Base-by-base conservation (phyloP, 2,329 filamentous ascomycete genomes). In the Fusarium paranaense region DNA sequence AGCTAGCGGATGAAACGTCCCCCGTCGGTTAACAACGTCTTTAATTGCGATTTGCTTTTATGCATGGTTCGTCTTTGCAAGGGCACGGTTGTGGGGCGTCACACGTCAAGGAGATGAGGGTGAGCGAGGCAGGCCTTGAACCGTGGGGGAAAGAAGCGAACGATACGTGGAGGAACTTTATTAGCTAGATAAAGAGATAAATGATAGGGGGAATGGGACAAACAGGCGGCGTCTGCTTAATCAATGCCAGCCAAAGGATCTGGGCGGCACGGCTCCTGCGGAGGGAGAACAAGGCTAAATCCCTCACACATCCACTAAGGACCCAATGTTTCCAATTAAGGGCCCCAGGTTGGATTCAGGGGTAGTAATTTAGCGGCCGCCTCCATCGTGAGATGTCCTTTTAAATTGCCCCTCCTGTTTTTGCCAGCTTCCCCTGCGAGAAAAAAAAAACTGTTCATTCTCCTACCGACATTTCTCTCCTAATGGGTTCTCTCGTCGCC, bases 281-380 rank as follows among this genome's bases (percentile, higher is more conserved):
- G 35, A 27, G 52, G 47, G 59, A 50, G 9, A 60, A 38, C 6
- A 52, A 65, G 60, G 68, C 71, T 74, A 74, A 66, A 71, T 61
- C 35, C 54, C 70, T 63, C 63, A 62, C 47, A 33, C 67, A 65
- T 57, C 62, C 32, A 73, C 70, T 59, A 67, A 40, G 70, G 71
- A 71, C 61, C 71, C 71, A 69, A 74, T 74, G 71, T 73, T 74
- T 69, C 73, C 71, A 73, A 72, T 72, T 63, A 71, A 73, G 32
- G 58, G 56, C 40, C 40, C 45, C 20, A 42, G 57, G 56, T 52
- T 70, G 40, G 40, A 60, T 54, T 72, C 66, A 74, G 71, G 71
- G 71, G 71, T 65, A 69, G 60, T 45, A 65, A 27, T 58, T 70
- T 70, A 71, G 67, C 69, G 62, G 56, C 67, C 57, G 50, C 57